Evolutionary conservation across 2,329 filamentous ascomycete species (phyloP), one percentile per base, ranked within the genome.

Genomic region (Teratosphaeria epicoccoides): DNA sequence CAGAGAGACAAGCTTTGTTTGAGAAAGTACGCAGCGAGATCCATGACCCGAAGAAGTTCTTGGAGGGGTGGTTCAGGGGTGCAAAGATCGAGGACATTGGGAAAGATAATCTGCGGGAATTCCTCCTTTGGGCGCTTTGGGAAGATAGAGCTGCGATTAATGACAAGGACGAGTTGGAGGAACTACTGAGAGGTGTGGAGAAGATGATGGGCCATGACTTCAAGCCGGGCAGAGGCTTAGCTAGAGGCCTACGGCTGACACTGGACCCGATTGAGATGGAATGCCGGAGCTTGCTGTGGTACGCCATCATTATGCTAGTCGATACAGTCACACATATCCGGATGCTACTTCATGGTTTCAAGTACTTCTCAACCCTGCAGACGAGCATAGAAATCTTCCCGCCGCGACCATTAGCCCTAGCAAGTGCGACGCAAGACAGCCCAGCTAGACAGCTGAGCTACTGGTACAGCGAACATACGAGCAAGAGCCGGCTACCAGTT

Each of bases 21-120:
- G 66, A 73, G 48, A 73, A 73, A 37, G 81, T 80, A 65, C 70
- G 77, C 53, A 69, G 68, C 26, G 79, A 77, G 57, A 73, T 84
- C 3, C 70, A 76, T 0, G 75, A 81, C 55, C 69, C 73, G 0
- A 76, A 79, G 50, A 66, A 66, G 22, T 87, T 84, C 60, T 57
- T 88, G 43, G 72, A 70, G 47, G 72, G 74, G 54, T 88, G 84
- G 84, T 86, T 87, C 57, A 71, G 81, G n/a, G 79, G 78, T 26
- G 79, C 82, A 1, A 70, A 76, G 9, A 52, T 71, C 1, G 64
- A 71, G 17, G 80, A 83, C 28, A 80, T 88, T 50, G 73, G 76
- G 44, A 71, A 77, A n/a, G 82, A 86, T n/a, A 85, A 87, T 59
- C 67, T 87, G 49, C 76, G 74, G 57, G 80, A 85, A 55, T 87